These are phyloP conservation scores for Diaporthe batatas DNA, from an alignment of 2,329 filamentous ascomycete genomes.

Conservation along the genomic window DNA sequence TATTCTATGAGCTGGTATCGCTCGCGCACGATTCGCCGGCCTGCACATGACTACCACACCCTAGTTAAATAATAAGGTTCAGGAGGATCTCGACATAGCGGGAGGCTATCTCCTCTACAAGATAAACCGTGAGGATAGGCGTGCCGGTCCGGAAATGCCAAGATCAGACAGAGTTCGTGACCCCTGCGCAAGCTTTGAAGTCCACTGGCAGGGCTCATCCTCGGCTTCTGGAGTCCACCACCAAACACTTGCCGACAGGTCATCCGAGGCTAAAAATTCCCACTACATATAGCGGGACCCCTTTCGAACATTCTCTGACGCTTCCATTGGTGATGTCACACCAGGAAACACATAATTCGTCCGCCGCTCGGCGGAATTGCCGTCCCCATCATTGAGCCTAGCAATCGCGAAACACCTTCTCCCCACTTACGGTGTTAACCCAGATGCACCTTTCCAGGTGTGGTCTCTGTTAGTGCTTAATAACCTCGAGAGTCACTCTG, in stretches of 20 bases:
- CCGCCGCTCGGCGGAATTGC: slow-evolving; percentile 23
- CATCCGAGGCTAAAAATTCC: not conserved
- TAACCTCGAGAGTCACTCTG: not conserved
- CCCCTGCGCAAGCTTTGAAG: slow-evolving; percentile 13
- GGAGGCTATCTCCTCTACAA: not conserved
- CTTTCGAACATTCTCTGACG: slow-evolving; percentile 6
- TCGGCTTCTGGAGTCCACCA: slow-evolving; percentile 13
- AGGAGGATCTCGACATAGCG: too few species aligned
- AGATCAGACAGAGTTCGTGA: not conserved
- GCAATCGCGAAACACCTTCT: slow-evolving; percentile 12
- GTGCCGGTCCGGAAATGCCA: not conserved
- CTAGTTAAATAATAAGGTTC: not conserved
- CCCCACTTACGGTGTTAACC: slow-evolving; percentile 16
- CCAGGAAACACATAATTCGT: not conserved
- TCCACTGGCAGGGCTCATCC: not conserved
- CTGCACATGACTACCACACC: not conserved
- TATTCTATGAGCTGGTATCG: not conserved
- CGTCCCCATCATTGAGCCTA: not conserved
- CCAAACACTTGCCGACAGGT: slow-evolving; percentile 13
- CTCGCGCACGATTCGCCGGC: not conserved
- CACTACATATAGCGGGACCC: not conserved
- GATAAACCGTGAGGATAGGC: not conserved
- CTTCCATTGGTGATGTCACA: slow-evolving; percentile 22
- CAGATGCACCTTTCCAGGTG: not conserved
- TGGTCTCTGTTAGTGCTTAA: slow-evolving; percentile 6